phyloP scores from a whole-genome alignment of 2,329 filamentous ascomycete species.

The Colletotrichum siamense region DNA sequence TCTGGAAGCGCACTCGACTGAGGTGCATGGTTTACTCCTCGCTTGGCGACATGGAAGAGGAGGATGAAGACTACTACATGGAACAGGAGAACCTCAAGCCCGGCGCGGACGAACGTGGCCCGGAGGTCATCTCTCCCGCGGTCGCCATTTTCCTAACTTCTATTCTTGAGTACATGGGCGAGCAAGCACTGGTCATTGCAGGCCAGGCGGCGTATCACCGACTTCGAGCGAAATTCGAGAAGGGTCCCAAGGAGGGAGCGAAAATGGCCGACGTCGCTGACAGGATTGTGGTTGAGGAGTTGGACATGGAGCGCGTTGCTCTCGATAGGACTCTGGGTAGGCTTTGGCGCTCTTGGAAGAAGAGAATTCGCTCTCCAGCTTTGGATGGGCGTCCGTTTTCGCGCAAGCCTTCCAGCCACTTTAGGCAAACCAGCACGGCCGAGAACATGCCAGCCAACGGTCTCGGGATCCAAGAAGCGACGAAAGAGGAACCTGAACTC shows the following conservation, averaged over 20 bases:
- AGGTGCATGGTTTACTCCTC: constrained; percentile 99
- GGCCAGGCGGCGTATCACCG: constrained; percentile 83
- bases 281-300: constrained; percentile 82
- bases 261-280: constrained; percentile 59
- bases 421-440: constrained; percentile 43
- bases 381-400: constrained; percentile 56
- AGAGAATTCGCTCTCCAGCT: constrained; percentile 70
- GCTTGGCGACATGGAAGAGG: constrained; percentile 94
- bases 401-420: constrained; percentile 46
- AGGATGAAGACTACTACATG: constrained; percentile 91
- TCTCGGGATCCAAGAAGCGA: constrained; percentile 18
- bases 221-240: constrained; percentile 63
- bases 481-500: constrained; percentile 4
- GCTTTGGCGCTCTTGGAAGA: constrained; percentile 95
- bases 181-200: constrained; percentile 86
- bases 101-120: constrained; percentile 60
- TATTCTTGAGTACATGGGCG: constrained; percentile 91
- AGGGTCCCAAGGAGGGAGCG: constrained; percentile 59
- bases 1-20: constrained; percentile 92
- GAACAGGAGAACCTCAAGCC: constrained; percentile 77
- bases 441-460: constrained; percentile 40
- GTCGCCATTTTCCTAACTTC: constrained; percentile 96
- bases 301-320: constrained; percentile 91
- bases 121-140: constrained; percentile 81
- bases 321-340: constrained; percentile 87